These are phyloP conservation scores for Beauveria varroae DNA, from an alignment of 2,329 filamentous ascomycete species.

Conservation along the genomic window DNA sequence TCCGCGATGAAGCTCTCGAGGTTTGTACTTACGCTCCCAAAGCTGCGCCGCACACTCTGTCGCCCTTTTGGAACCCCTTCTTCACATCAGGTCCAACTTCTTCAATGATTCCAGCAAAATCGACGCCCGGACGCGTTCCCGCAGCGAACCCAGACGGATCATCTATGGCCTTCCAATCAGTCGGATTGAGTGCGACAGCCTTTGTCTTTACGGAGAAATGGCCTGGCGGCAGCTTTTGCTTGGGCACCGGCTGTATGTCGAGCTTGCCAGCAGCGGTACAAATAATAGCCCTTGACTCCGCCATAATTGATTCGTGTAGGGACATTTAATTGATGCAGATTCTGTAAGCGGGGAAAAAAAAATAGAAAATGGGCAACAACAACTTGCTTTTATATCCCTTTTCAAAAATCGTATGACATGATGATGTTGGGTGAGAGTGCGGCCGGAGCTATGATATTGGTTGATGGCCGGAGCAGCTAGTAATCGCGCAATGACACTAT, in stretches of 20 bases:
- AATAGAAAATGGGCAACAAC: too few species aligned
- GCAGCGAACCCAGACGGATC: slow-evolving; percentile 26
- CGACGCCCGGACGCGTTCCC: slow-evolving; percentile 15
- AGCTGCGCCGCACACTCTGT: slow-evolving; percentile 35
- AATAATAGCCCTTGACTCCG: neutral
- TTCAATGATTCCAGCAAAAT: slow-evolving; percentile 40
- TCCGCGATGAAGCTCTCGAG: neutral
- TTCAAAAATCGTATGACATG: too few species aligned
- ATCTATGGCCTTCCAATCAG: slow-evolving; percentile 27
- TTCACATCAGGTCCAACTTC: slow-evolving; percentile 36
- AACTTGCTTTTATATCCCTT: too few species aligned
- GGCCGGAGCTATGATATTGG: too few species aligned
- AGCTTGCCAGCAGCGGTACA: neutral
- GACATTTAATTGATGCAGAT: too few species aligned
- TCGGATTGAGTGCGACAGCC: slow-evolving; percentile 28
- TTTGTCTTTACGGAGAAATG: slow-evolving; percentile 25
- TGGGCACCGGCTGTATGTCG: neutral
- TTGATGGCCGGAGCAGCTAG: too few species aligned
- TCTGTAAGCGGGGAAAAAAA: neutral
- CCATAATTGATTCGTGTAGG: neutral
- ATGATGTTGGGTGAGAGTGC: too few species aligned
- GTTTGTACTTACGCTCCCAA: slow-evolving; percentile 23
- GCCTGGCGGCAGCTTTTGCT: slow-evolving; percentile 5
- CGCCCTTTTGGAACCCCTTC: slow-evolving; percentile 37
- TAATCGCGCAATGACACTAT: too few species aligned